Evolutionary conservation across 345 rosid species (phyloP), one percentile per base, ranked within the genome.

Genomic region (Cardiospermum halicacabum): DNA sequence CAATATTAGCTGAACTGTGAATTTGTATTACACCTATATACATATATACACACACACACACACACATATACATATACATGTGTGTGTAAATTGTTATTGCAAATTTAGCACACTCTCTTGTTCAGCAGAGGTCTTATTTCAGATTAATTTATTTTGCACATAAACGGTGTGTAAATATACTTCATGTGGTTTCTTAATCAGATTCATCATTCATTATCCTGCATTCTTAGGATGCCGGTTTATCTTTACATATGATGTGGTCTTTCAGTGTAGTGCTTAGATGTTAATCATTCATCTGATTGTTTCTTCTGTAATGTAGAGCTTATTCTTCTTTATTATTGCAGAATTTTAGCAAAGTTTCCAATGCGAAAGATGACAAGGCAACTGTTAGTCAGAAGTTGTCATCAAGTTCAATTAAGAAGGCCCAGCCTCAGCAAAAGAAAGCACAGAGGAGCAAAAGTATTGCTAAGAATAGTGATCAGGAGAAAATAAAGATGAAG

Each of bases 291-390:
- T 42, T 28, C 11, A 40, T 30, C 30, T 19, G 39, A 30, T 5
- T 9, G 51, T 53, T 15, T 15, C 31, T 28, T 15, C 21, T 32
- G 26, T 57, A 22, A 27, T 10, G 24, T 58, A 34, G 21, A 30
- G 25, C 39, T 57, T 22, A 30, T 25, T 13, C 12, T 37, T 36
- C 1, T 37, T 58, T 21, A 27, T 26, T 13, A 58, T 43, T 75
- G 83, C 90, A 86, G 96, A 81, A 62, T 43, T 39, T 24, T 51
- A 74, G 84, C 68, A 55, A 70, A 24, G 78, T 69, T 51, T 74
- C 80, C 53, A 73, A 67, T 39, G 77, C 74, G 72, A 74, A 53
- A 64, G 60, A 57, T 66, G 73, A 61, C 59, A 64, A 59, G 57
- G 47, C 27, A 43, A 60, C 63, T 54, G 74, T 62, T 58, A 68